These are phyloP conservation scores for Adansonia rubrostipa DNA, from an alignment of 441 rosid species.

Conservation along the genomic window DNA sequence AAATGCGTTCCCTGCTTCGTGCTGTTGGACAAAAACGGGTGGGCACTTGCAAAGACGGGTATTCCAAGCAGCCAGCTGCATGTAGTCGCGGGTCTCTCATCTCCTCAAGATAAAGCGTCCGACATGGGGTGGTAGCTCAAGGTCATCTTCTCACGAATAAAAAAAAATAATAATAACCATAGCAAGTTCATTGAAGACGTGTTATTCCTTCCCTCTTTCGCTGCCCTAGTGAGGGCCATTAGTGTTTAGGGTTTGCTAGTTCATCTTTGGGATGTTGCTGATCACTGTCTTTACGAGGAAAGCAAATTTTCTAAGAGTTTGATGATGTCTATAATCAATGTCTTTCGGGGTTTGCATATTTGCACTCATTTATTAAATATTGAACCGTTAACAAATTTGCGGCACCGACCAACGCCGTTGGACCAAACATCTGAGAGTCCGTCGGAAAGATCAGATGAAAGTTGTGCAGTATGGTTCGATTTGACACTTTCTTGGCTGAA, in stretches of 20 bases:
- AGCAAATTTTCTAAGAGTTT: neutral
- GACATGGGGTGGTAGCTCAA: neutral
- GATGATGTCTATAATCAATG: neutral
- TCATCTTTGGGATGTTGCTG: neutral
- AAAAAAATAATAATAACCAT: neutral
- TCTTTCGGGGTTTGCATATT: neutral
- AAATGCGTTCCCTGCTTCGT: constrained; percentile 91
- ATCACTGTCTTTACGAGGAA: neutral
- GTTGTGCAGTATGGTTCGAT: neutral
- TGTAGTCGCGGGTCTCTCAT: constrained; percentile 84
- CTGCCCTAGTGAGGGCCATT: too few relatives aligned
- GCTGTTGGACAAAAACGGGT: constrained; percentile 79
- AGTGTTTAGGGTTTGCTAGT: too few relatives aligned
- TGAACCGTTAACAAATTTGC: neutral
- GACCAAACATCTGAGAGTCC: neutral
- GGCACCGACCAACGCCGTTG: neutral
- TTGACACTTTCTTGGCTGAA: neutral
- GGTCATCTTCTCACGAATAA: constrained; percentile 14
- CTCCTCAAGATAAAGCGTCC: constrained; percentile 76
- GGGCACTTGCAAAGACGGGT: constrained; percentile 81
- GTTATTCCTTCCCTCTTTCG: neutral
- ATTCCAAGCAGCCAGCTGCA: constrained; percentile 80
- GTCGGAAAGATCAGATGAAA: neutral
- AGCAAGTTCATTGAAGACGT: neutral
- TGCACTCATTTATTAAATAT: neutral